Percentiles rank a stretch among this genome's conserved stretches.
Evolutionary conservation across 257 asterid species (phyloP).

Genomic region (Solanum habrochaites): DNA sequence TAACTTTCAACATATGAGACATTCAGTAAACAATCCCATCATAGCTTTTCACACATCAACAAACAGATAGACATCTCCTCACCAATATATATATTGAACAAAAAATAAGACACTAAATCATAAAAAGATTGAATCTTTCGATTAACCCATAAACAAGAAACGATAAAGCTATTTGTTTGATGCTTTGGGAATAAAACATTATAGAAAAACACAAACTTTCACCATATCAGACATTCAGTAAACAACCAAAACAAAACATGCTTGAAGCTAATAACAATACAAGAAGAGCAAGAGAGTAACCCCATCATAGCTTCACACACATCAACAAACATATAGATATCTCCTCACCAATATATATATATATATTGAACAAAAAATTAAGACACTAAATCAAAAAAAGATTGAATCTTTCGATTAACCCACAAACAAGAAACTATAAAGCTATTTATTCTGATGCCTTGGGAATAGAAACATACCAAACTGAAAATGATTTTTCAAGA

Average conservation of each 20-base stretch:
- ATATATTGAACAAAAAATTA: not conserved
- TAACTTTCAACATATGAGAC: not conserved
- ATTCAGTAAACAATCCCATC: not conserved
- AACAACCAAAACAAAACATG: not conserved
- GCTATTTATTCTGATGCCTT: not conserved
- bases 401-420: constrained; percentile 13
- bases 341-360: not conserved
- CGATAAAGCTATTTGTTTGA: not conserved
- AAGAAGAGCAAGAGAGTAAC: not conserved
- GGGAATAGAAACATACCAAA: constrained; percentile 32
- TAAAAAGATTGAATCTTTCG: constrained; percentile 14
- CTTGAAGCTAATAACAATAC: not conserved
- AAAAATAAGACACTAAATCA: not conserved
- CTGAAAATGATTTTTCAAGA: constrained; percentile 28
- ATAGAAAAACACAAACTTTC: not conserved
- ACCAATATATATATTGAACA: not conserved
- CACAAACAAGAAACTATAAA: not conserved
- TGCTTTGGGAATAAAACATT: not conserved
- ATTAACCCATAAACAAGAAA: not conserved
- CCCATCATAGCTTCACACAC: not conserved
- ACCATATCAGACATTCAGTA: not conserved
- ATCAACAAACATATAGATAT: not conserved
- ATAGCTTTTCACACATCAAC: not conserved
- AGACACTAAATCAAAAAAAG: constrained; percentile 1
- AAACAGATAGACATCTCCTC: not conserved